Conservation (phyloP, 352 stramenopile genomes). For the Saprolegnia diclina region DNA sequence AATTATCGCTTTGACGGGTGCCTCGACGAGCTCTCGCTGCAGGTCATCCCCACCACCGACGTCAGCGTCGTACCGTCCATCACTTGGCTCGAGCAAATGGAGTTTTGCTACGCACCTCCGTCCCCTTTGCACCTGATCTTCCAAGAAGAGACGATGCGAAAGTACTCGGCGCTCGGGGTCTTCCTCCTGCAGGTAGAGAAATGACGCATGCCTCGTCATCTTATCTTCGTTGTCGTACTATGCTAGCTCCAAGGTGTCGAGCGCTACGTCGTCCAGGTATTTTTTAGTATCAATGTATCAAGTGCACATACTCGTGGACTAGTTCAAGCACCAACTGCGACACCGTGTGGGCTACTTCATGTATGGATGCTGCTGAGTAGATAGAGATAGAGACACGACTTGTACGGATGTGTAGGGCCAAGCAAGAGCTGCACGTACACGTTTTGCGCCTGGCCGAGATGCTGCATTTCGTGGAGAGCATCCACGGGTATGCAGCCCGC, state of each 20-base stretch:
- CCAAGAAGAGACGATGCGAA: not conserved
- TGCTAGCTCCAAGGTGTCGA: conserved; percentile 27
- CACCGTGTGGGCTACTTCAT: conserved; percentile 13
- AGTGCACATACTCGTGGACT: not conserved
- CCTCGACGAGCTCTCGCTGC: not conserved
- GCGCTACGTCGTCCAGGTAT: conserved; percentile 12
- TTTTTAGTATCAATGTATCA: not conserved
- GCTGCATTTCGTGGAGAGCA: conserved; percentile 66
- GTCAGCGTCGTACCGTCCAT: not conserved
- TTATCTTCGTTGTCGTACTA: not conserved
- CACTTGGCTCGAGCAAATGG: not conserved
- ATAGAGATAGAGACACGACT: not conserved
- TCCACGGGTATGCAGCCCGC: conserved; percentile 46
- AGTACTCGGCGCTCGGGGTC: not conserved
- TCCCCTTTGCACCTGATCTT: not conserved
- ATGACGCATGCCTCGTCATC: not conserved
- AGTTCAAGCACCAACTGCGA: conserved; percentile 22
- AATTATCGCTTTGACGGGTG: not conserved
- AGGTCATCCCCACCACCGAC: not conserved
- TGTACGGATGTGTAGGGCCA: conserved; percentile 34
- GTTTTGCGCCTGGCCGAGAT: conserved; percentile 59
- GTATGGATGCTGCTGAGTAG: not conserved
- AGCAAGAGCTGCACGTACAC: conserved; percentile 37
- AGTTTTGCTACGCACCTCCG: not conserved
- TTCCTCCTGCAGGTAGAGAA: not conserved